Evolutionary conservation across 2,329 filamentous ascomycete species (phyloP).

Genomic region (Trichoderma sp.): DNA sequence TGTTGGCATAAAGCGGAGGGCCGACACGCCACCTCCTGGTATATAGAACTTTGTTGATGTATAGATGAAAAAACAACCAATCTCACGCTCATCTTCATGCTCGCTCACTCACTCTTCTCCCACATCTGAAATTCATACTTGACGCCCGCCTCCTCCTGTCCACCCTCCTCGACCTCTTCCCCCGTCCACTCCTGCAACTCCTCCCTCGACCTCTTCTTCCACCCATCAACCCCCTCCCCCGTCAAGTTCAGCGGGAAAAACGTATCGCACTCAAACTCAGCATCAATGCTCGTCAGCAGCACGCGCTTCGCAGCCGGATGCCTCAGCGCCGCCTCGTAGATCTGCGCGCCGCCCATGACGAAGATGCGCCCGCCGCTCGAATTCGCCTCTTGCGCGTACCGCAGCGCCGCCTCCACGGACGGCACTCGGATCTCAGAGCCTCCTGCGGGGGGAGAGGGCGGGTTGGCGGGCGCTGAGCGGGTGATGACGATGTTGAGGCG

Average conservation of each 20-base stretch:
- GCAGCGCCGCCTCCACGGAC: constrained; percentile 59
- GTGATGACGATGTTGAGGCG: constrained; percentile 82
- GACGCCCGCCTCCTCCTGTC: constrained; percentile 62
- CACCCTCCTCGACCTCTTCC: constrained; percentile 56
- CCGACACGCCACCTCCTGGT: constrained; percentile 7
- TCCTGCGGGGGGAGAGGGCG: constrained; percentile 7
- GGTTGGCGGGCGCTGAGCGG: constrained; percentile 41
- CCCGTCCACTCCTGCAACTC: constrained; percentile 64
- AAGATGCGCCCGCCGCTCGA: constrained; percentile 60
- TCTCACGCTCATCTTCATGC: neutral
- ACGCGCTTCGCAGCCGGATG: constrained; percentile 58
- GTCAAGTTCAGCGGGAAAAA: constrained; percentile 64
- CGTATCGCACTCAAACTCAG: constrained; percentile 74
- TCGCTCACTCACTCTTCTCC: constrained; percentile 49
- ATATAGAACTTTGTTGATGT: neutral
- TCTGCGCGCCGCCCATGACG: constrained; percentile 85
- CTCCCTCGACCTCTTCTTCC: constrained; percentile 52
- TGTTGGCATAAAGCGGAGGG: neutral
- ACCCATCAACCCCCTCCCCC: constrained; percentile 40
- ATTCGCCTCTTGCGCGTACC: constrained; percentile 41
- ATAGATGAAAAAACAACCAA: constrained; percentile 8
- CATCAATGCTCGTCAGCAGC: constrained; percentile 66
- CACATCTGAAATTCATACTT: constrained; percentile 73
- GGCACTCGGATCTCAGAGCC: constrained; percentile 40
- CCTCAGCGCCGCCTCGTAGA: constrained; percentile 72